Evolutionary conservation across 164 flowering plant species (phyloP).

Genomic region (Berberis vulgaris): DNA sequence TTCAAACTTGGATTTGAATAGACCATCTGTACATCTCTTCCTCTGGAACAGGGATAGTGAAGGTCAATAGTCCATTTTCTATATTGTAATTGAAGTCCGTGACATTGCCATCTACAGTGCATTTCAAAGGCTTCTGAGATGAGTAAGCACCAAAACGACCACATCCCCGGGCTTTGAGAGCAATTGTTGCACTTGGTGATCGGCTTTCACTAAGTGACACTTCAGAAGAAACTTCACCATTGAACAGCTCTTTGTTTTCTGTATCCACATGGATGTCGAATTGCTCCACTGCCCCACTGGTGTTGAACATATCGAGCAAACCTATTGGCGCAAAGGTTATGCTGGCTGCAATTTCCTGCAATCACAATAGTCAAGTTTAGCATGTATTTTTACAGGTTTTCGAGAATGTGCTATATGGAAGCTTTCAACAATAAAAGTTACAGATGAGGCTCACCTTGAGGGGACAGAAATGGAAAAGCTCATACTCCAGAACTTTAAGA

Average conservation of each 20-base stretch:
- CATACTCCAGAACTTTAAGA: conserved; percentile 75
- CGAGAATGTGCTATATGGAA: not conserved
- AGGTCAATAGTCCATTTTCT: conserved; percentile 41
- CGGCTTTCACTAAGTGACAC: conserved; percentile 25
- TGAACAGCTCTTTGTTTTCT: conserved; percentile 31
- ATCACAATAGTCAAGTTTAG: not conserved
- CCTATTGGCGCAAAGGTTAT: conserved; percentile 85
- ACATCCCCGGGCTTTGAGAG: conserved; percentile 57
- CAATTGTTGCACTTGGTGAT: conserved; percentile 42
- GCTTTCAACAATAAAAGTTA: not conserved
- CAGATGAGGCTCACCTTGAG: conserved; percentile 37
- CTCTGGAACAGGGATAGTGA: conserved; percentile 41
- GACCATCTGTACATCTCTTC: conserved; percentile 40
- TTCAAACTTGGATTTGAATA: conserved; percentile 43
- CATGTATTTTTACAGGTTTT: not conserved
- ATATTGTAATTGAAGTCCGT: conserved; percentile 43
- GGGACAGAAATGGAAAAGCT: conserved; percentile 80
- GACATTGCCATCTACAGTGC: conserved; percentile 39
- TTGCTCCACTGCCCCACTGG: conserved; percentile 69
- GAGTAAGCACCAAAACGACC: conserved; percentile 79
- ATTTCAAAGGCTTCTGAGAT: conserved; percentile 64
- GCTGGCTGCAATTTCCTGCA: conserved; percentile 54
- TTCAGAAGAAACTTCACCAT: conserved; percentile 39
- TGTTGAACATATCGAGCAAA: conserved; percentile 83
- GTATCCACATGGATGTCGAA: conserved; percentile 29